phyloP scores from a whole-genome alignment of 2,329 filamentous ascomycete genomes.

The Hirsutella rhossiliensis region DNA sequence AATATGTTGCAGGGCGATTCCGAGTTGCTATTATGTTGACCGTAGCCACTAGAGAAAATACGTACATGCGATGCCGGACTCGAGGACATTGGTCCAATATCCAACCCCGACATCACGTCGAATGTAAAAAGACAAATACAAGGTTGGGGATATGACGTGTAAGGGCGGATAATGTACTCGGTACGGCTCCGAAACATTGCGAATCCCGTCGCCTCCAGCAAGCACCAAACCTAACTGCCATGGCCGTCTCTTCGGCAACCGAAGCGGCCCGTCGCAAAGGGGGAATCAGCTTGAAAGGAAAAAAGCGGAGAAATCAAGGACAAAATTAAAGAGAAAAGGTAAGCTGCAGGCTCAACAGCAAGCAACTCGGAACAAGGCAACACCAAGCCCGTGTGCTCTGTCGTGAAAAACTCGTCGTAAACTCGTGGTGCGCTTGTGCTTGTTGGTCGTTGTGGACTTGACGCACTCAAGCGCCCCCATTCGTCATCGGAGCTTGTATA shows the following conservation, averaged over 20 bases:
- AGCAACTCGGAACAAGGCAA: conserved; percentile 5
- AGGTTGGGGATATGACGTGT: not conserved
- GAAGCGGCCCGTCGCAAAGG: conserved; percentile 5
- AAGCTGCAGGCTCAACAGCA: not conserved
- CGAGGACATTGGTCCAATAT: conserved; percentile 5
- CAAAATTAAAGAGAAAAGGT: not conserved
- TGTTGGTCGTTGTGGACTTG: not conserved
- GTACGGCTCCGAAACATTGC: conserved; percentile 1
- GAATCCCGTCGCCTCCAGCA: conserved; percentile 1
- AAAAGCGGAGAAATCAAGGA: conserved; percentile 4
- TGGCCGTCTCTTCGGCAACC: conserved; percentile 1
- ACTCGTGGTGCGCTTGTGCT: conserved; percentile 18
- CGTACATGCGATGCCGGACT: conserved; percentile 6
- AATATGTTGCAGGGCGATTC: not conserved
- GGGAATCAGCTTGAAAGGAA: conserved; percentile 3
- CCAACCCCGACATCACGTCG: conserved; percentile 6
- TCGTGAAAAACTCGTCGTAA: conserved; percentile 18
- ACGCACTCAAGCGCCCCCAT: conserved; percentile 10
- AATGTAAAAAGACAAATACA: not conserved
- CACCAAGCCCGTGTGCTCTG: conserved; percentile 2
- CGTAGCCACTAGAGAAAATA: conserved; percentile 2
- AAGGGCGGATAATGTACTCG: conserved; percentile 6
- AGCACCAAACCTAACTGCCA: conserved; percentile 10
- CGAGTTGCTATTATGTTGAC: not conserved
- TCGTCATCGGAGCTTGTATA: conserved; percentile 9